Percentiles rank a stretch among this genome's conserved stretches.
These are phyloP conservation scores for Pseudogymnoascus sp. DNA, from an alignment of 2,329 filamentous ascomycete species.

Conservation along the genomic window DNA sequence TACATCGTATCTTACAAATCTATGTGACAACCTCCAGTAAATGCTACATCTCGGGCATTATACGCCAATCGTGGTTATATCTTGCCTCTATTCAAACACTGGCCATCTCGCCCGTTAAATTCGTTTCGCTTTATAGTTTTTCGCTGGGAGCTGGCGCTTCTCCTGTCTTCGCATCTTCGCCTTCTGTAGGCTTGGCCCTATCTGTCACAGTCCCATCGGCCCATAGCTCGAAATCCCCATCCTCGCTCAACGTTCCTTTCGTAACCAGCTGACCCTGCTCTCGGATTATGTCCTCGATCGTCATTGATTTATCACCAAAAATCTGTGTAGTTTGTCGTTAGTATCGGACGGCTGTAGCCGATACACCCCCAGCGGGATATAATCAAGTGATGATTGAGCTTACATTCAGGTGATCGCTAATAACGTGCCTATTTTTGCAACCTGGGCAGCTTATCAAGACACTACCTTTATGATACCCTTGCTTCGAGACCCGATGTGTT, in stretches of 20 bases:
- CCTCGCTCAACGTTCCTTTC: slow-evolving; percentile 59
- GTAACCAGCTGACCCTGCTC: slow-evolving; percentile 68
- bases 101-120: background rate
- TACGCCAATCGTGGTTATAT: background rate
- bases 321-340: slow-evolving; percentile 38
- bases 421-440: slow-evolving; percentile 82
- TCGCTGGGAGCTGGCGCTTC: background rate
- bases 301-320: slow-evolving; percentile 61
- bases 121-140: background rate
- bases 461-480: slow-evolving; percentile 87
- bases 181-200: slow-evolving; percentile 12
- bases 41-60: background rate
- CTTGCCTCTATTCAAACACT: background rate
- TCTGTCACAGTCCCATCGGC: slow-evolving; percentile 44
- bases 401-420: slow-evolving; percentile 75
- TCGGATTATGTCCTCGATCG: slow-evolving; percentile 67
- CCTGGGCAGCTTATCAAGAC: slow-evolving; percentile 80
- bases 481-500: slow-evolving; percentile 80
- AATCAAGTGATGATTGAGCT: background rate
- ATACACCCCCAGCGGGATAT: background rate
- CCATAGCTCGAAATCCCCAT: slow-evolving; percentile 91
- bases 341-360: background rate
- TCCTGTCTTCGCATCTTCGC: background rate
- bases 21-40: background rate
- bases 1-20: slow-evolving; percentile 8